Conservation (phyloP, 805 yeast species). For the Monosporozyma yasuniensis region DNA sequence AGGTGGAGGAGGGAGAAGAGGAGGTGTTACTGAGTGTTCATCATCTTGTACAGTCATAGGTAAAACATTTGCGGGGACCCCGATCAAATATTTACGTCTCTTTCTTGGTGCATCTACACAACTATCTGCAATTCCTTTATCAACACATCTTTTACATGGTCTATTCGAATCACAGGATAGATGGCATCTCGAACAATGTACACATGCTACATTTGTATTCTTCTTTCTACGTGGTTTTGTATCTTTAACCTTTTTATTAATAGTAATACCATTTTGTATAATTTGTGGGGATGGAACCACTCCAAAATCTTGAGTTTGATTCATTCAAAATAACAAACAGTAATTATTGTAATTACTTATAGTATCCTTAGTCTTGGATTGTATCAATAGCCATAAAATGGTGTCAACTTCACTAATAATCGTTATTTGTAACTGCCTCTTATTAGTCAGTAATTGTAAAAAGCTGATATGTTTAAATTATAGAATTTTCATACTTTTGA, state of each 20-base stretch:
- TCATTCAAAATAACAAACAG: background rate
- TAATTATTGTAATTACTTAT: too few species aligned
- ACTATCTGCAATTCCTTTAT: constrained; percentile 53
- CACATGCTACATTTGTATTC: constrained; percentile 82
- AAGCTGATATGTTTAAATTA: background rate
- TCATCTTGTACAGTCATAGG: constrained; percentile 9
- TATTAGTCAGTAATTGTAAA: background rate
- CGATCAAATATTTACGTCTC: constrained; percentile 69
- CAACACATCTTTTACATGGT: constrained; percentile 74
- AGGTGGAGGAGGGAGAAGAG: background rate
- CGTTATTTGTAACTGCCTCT: background rate
- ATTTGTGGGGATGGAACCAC: background rate
- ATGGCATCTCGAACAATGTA: constrained; percentile 84
- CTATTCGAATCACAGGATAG: constrained; percentile 80
- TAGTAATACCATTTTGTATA: background rate
- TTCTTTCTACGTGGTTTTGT: constrained; percentile 32
- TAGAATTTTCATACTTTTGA: background rate
- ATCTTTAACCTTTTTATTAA: background rate
- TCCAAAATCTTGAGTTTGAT: background rate
- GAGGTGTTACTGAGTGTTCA: background rate
- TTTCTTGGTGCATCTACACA: constrained; percentile 90
- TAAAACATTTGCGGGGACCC: constrained; percentile 36
- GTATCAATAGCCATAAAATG: background rate
- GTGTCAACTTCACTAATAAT: background rate
- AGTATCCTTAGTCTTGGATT: background rate